A percentile compares a stretch with the other conserved stretches of the same genome.
phyloP scores from a whole-genome alignment of 768 basidiomycete genomes.

The Hirschioporus abietinus region DNA sequence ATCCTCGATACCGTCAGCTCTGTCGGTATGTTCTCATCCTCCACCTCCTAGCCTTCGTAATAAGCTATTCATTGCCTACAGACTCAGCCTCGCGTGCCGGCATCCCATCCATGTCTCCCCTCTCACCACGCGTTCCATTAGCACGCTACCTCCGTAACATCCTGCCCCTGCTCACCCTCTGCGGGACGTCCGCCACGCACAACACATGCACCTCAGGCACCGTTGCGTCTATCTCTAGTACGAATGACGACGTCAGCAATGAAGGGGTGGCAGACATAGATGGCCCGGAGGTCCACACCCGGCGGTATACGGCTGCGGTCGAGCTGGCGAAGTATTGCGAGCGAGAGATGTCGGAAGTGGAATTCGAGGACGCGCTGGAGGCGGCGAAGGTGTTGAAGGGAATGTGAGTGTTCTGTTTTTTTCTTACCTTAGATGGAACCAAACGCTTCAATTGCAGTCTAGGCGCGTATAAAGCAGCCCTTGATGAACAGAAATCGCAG shows the following conservation, averaged over 20 bases:
- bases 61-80: slow-evolving; percentile 20
- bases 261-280: not conserved
- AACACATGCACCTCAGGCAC: too few species aligned
- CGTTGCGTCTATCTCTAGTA: slow-evolving; percentile 36
- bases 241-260: slow-evolving; percentile 35
- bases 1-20: slow-evolving; percentile 67
- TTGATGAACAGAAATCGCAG: not conserved
- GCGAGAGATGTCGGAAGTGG: slow-evolving; percentile 58
- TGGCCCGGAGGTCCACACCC: slow-evolving; percentile 26
- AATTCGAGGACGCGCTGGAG: slow-evolving; percentile 57
- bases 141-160: slow-evolving; percentile 78
- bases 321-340: slow-evolving; percentile 63
- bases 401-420: slow-evolving; percentile 40
- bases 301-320: slow-evolving; percentile 63
- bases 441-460: not conserved
- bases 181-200: too few species aligned
- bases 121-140: slow-evolving; percentile 73
- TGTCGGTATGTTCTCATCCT: slow-evolving; percentile 46
- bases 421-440: not conserved
- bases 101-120: slow-evolving; percentile 63
- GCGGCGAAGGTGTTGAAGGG: slow-evolving; percentile 59
- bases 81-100: slow-evolving; percentile 66
- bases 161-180: slow-evolving; percentile 42
- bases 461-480: not conserved
- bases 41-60: not conserved